These are phyloP conservation scores for Torrubiellomyces zombiae DNA, from an alignment of 2,329 filamentous ascomycete species.

Conservation along the genomic window DNA sequence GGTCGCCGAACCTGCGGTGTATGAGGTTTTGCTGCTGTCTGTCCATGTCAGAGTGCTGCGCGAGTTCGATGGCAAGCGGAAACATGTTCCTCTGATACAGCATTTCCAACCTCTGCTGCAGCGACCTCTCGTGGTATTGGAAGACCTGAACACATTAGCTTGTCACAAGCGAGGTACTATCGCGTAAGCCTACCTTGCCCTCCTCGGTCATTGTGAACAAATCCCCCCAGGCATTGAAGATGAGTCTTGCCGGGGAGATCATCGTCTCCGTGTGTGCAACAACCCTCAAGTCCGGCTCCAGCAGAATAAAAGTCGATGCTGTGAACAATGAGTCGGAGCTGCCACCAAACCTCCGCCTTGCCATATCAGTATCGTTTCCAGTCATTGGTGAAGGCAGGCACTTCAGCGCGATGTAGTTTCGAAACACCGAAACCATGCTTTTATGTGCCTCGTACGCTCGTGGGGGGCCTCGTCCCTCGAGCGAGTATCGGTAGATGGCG, in stretches of 20 bases:
- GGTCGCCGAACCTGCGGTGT: conserved; percentile 84
- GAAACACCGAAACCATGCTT: conserved; percentile 60
- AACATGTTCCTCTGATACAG: conserved; percentile 90
- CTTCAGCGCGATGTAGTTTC: conserved; percentile 74
- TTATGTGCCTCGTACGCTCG: conserved; percentile 88
- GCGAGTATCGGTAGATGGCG: conserved; percentile 84
- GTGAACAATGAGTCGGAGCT: conserved; percentile 61
- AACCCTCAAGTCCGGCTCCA: conserved; percentile 85
- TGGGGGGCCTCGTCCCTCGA: conserved; percentile 70
- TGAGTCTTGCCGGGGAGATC: conserved; percentile 58
- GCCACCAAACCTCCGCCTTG: conserved; percentile 57
- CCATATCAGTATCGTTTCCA: conserved; percentile 37
- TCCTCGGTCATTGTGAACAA: conserved; percentile 82
- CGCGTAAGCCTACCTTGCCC: conserved; percentile 50
- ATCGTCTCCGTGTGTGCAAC: conserved; percentile 80
- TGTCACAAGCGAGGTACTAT: too few species aligned
- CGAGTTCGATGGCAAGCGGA: conserved; percentile 77
- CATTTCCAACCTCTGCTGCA: conserved; percentile 84
- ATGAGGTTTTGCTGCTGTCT: conserved; percentile 74
- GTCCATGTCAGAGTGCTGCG: conserved; percentile 75
- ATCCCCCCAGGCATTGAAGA: conserved; percentile 82
- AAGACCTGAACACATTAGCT: conserved; percentile 39
- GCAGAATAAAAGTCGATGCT: conserved; percentile 71
- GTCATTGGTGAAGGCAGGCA: conserved; percentile 51
- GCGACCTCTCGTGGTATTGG: conserved; percentile 76